Evolutionary conservation across 768 basidiomycete species (phyloP), one percentile per base, ranked within the genome.

Genomic region (Boletus vermiculosoides): DNA sequence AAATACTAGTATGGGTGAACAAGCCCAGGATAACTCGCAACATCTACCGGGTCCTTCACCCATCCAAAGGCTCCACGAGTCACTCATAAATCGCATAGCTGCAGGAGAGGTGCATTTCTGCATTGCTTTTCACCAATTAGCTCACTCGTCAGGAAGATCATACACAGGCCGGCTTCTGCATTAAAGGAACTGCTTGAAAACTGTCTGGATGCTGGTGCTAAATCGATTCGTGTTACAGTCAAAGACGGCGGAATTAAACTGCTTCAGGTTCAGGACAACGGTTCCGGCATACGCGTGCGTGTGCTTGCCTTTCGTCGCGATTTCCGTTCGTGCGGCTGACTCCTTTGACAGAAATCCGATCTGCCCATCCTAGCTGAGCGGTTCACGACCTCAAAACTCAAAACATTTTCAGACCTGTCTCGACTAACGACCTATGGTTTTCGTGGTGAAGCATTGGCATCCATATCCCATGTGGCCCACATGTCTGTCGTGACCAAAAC

Each of bases 171-270:
- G 0, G 85, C 92, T 6, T 98, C 95, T 58, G 96, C 96, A 2
- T 79, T 99, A 52, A 99, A 99, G 71, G 97, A 98, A 70, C 79
- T 98, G 1, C 76, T 99, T 15, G 97, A 99, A 73, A 98, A 99
- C 63, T 81, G 87, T 22, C 80, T 99, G n/a, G 97, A 99, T 74
- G 97, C 97, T 0, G 88, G 92, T 0, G 78, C 92, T 23, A 94
- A 90, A 0, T 85, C 85, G 0, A 93, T 98, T 68, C 86, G 88
- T 37, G 78, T 98, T 51, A 91, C 86, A 0, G 80, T 95, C 63
- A 98, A 97, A 73, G 96, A 99, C 60, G 97, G 96, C 1, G 97
- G 97, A 4, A 76, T 98, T 77, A 98, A 96, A 70, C 76, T 95
- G 16, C 80, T 98, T 37, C 93, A 97, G 73, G 95, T 98, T 51